A percentile compares a stretch with the other conserved stretches of the same genome.
These are phyloP conservation scores for Apodospora peruviana DNA, from an alignment of 495 filamentous ascomycete genomes.

Conservation along the genomic window DNA sequence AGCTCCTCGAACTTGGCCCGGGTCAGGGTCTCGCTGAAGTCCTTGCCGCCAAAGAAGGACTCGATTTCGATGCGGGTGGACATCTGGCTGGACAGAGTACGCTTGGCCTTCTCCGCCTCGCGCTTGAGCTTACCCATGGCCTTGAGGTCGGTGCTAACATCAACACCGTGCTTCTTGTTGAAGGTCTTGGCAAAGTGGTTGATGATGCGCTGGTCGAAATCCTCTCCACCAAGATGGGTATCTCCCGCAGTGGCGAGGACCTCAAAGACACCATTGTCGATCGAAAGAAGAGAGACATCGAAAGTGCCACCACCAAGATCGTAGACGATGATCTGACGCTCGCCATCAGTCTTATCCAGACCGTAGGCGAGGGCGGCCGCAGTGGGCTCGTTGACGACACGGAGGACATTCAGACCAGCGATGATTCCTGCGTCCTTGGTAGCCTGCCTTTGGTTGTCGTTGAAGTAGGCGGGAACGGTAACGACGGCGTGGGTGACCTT, in stretches of 20 bases:
- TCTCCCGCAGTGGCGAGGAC: conserved; percentile 98
- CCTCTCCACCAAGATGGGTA: conserved; percentile 98
- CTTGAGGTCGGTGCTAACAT: conserved; percentile 93
- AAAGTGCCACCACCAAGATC: conserved; percentile 99
- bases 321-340: conserved; percentile 91
- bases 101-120: conserved; percentile 99
- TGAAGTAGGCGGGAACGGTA: conserved; percentile 98
- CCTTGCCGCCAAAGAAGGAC: conserved; percentile 91
- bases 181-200: conserved; percentile 96
- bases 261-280: conserved; percentile 97
- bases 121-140: conserved; percentile 99
- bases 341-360: conserved; percentile 77
- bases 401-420: conserved; percentile 91
- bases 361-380: conserved; percentile 85
- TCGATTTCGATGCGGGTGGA: conserved; percentile 98
- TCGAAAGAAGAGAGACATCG: conserved; percentile 97
- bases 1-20: conserved; percentile 99
- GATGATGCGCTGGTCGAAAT: conserved; percentile 98
- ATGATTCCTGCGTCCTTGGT: conserved; percentile 97
- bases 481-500: conserved; percentile 96
- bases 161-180: conserved; percentile 96
- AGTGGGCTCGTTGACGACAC: conserved; percentile 94
- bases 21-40: conserved; percentile 97
- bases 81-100: conserved; percentile 97
- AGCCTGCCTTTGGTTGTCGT: conserved; percentile 96